Evolutionary conservation across 257 asterid genomes (phyloP).

Genomic region (Petrea volubilis): DNA sequence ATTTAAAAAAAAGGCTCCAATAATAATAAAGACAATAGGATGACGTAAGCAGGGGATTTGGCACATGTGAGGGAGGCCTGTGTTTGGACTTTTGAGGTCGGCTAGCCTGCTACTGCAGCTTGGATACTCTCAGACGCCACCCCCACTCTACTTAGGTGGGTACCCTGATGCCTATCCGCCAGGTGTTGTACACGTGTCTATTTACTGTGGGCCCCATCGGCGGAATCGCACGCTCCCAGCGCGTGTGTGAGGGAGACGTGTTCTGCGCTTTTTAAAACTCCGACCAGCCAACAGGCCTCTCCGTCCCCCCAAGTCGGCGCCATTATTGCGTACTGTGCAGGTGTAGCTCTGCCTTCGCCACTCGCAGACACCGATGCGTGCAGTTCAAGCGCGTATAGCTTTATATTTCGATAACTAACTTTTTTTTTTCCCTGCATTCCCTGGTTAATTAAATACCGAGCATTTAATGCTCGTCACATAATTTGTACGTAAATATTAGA

Average conservation of each 20-base stretch:
- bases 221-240: constrained; percentile 28
- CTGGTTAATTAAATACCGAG: too few relatives aligned
- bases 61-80: constrained; percentile 26
- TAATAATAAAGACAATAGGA: constrained; percentile 5
- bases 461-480: too few relatives aligned
- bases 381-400: too few relatives aligned
- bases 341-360: not conserved
- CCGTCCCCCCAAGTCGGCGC: constrained; percentile 34
- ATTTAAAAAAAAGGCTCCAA: not conserved
- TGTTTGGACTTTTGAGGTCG: constrained; percentile 24
- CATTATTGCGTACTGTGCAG: constrained; percentile 27
- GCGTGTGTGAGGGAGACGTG: constrained; percentile 12
- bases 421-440: too few relatives aligned
- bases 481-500: too few relatives aligned
- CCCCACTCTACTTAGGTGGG: not conserved
- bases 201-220: constrained; percentile 2
- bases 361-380: constrained; percentile 15
- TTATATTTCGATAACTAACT: too few relatives aligned
- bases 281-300: constrained; percentile 34
- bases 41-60: constrained; percentile 28
- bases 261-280: constrained; percentile 23
- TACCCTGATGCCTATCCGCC: not conserved
- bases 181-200: constrained; percentile 5
- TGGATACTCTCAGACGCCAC: constrained; percentile 40
- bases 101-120: constrained; percentile 23